Evolutionary conservation across 2,329 filamentous ascomycete species (phyloP).

Genomic region (Orbilia blumenaviensis): DNA sequence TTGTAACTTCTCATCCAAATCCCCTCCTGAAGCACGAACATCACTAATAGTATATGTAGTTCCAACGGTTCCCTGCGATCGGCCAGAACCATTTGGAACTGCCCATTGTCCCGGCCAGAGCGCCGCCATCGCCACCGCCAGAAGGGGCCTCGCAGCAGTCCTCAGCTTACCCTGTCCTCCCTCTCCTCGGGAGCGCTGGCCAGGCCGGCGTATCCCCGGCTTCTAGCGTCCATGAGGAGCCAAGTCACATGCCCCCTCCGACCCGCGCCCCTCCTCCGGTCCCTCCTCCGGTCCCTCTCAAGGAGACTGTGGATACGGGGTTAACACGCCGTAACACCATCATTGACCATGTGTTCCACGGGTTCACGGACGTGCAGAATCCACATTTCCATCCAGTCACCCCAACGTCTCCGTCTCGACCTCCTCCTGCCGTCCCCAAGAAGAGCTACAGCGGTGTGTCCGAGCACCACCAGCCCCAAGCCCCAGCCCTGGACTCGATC

Average conservation of each 20-base stretch:
- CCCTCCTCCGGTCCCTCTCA: constrained; percentile 29
- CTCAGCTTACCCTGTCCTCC: constrained; percentile 31
- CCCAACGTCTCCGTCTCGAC: constrained; percentile 61
- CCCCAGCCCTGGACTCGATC: constrained; percentile 75
- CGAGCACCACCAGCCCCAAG: constrained; percentile 76
- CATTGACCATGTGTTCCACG: constrained; percentile 58
- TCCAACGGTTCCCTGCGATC: constrained; percentile 56
- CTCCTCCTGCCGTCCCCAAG: constrained; percentile 67
- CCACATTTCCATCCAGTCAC: constrained; percentile 58
- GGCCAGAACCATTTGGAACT: constrained; percentile 29
- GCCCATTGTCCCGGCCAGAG: background rate
- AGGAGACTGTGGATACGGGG: constrained; percentile 31
- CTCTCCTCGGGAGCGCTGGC: constrained; percentile 25
- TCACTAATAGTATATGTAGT: constrained; percentile 38
- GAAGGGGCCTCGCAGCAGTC: constrained; percentile 19
- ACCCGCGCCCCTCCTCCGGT: constrained; percentile 25
- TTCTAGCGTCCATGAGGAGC: constrained; percentile 30
- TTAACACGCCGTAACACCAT: constrained; percentile 53
- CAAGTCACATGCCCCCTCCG: constrained; percentile 21
- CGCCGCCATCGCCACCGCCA: constrained; percentile 17
- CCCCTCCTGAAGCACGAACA: too few relatives aligned
- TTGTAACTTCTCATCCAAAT: constrained; percentile 34
- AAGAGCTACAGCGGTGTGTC: constrained; percentile 83
- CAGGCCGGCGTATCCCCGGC: constrained; percentile 13
- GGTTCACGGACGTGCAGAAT: constrained; percentile 57